Conservation (phyloP, 306 rosid species). For the Bauhinia variegata region DNA sequence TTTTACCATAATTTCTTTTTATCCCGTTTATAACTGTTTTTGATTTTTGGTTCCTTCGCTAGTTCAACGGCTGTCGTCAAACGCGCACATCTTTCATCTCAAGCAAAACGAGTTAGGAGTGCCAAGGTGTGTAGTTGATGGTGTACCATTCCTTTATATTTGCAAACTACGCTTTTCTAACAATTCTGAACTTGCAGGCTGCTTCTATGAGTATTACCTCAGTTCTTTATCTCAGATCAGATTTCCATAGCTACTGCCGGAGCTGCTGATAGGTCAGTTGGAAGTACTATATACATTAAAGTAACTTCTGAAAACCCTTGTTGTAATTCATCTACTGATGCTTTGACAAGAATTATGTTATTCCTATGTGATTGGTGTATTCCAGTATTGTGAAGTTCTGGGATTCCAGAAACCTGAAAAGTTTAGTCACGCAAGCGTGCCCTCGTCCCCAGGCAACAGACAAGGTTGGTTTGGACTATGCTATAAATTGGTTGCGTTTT, state of each 20-base stretch:
- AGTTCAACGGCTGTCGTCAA: slow-evolving; percentile 69
- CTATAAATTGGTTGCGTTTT: slow-evolving; percentile 8
- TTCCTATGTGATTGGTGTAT: slow-evolving; percentile 27
- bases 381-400: slow-evolving; percentile 87
- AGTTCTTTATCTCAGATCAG: slow-evolving; percentile 85
- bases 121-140: slow-evolving; percentile 66
- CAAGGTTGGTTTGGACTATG: slow-evolving; percentile 59
- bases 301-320: background rate
- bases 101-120: slow-evolving; percentile 58
- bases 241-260: slow-evolving; percentile 89
- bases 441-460: slow-evolving; percentile 58
- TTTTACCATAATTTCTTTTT: background rate
- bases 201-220: slow-evolving; percentile 93
- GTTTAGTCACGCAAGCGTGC: slow-evolving; percentile 54
- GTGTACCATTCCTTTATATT: background rate
- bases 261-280: slow-evolving; percentile 80
- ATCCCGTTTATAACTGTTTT: background rate
- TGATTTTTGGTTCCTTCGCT: slow-evolving; percentile 29
- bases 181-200: slow-evolving; percentile 52
- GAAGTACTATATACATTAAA: slow-evolving; percentile 13
- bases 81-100: slow-evolving; percentile 74
- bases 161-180: slow-evolving; percentile 32
- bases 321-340: background rate
- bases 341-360: slow-evolving; percentile 3
- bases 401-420: slow-evolving; percentile 86